phyloP scores from a whole-genome alignment of 306 rosid species.

The Crotalaria pallida region DNA sequence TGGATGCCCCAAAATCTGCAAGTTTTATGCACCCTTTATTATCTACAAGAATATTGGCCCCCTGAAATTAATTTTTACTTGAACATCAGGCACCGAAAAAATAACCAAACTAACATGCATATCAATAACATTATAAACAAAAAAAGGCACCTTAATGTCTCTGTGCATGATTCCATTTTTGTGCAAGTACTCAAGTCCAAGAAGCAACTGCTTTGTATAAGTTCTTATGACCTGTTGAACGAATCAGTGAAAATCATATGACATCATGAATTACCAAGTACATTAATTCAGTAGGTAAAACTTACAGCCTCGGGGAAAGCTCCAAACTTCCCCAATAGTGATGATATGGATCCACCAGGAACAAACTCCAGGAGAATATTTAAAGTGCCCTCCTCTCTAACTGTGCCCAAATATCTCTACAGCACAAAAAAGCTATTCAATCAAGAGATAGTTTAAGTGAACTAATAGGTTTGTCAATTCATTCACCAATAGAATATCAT shows the following conservation, averaged over 20 bases:
- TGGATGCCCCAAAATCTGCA: slow-evolving; percentile 99
- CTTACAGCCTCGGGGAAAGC: slow-evolving; percentile 98
- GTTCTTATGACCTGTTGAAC: slow-evolving; percentile 76
- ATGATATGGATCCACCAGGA: slow-evolving; percentile 98
- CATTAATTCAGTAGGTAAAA: slow-evolving; percentile 21
- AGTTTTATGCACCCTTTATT: slow-evolving; percentile 97
- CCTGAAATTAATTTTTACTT: slow-evolving; percentile 48
- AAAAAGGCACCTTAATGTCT: slow-evolving; percentile 75
- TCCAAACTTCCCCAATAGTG: slow-evolving; percentile 96
- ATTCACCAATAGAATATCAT: slow-evolving; percentile 26
- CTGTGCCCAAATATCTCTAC: slow-evolving; percentile 96
- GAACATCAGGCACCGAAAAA: slow-evolving; percentile 13
- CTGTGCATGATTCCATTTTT: slow-evolving; percentile 97
- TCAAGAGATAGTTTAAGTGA: slow-evolving; percentile 23
- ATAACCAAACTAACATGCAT: slow-evolving; percentile 1
- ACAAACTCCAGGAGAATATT: slow-evolving; percentile 96
- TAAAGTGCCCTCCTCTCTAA: slow-evolving; percentile 82
- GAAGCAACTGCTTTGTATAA: slow-evolving; percentile 78
- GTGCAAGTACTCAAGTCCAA: slow-evolving; percentile 93
- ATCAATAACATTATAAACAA: slow-evolving; percentile 1
- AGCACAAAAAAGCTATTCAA: slow-evolving; percentile 21
- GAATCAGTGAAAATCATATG: slow-evolving; percentile 24
- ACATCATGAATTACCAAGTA: slow-evolving; percentile 5
- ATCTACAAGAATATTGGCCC: slow-evolving; percentile 99
- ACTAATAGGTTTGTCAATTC: slow-evolving; percentile 2